phyloP scores from a whole-genome alignment of 176 grass and related monocot genomes.

The Puya raimondii region DNA sequence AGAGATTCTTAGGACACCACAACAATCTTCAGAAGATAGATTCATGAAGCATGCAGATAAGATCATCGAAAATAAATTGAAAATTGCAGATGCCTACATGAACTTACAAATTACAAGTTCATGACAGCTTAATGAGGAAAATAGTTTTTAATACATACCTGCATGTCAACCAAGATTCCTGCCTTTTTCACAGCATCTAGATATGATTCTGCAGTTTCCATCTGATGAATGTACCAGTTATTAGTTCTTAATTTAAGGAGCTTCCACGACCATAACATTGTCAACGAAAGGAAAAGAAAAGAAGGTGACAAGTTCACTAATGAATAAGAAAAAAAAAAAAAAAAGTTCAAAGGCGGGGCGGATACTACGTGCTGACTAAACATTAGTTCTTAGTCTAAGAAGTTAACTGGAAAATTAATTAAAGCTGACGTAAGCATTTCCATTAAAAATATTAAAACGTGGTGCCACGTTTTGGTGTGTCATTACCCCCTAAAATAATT shows the following conservation, averaged over 20 bases:
- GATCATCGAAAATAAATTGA: background rate
- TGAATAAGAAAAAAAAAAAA: no score
- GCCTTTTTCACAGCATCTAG: conserved; percentile 42
- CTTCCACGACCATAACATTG: background rate
- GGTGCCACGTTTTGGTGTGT: no score
- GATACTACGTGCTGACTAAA: no score
- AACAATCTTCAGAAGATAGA: background rate
- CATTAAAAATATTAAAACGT: no score
- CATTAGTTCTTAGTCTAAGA: no score
- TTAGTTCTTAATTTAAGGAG: conserved; percentile 4
- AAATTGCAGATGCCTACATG: background rate
- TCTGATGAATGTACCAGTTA: conserved; percentile 37
- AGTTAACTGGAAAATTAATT: no score
- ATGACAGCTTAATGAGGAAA: background rate
- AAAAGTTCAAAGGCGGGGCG: no score
- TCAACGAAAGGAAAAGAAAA: background rate
- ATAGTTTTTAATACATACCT: conserved; percentile 30
- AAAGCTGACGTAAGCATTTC: no score
- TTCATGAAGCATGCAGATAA: background rate
- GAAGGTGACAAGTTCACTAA: no score
- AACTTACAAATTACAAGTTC: background rate
- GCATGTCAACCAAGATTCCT: conserved; percentile 75
- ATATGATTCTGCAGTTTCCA: conserved; percentile 86
- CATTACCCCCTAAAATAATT: no score
- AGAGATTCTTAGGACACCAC: background rate